Percentiles rank a stretch among this genome's conserved stretches.
These are phyloP conservation scores for Coniochaeta ligniaria DNA, from an alignment of 2,329 filamentous ascomycete species.

Conservation along the genomic window DNA sequence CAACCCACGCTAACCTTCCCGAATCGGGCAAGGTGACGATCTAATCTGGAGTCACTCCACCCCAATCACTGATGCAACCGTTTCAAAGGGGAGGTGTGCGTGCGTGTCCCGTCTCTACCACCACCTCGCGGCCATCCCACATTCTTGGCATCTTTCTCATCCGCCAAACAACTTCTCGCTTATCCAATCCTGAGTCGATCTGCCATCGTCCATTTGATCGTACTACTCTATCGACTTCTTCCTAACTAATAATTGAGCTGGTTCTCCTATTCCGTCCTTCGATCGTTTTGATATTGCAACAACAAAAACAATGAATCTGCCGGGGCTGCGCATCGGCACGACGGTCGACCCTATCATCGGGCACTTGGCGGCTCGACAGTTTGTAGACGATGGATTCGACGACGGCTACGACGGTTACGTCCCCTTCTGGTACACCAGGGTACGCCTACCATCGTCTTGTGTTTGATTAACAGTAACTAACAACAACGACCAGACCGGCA, in stretches of 20 bases:
- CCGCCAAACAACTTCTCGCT: neutral
- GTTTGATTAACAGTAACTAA: neutral
- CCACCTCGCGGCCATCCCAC: neutral
- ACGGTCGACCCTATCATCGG: neutral
- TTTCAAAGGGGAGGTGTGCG: neutral
- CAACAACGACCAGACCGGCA: conserved; percentile 39
- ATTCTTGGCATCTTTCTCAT: neutral
- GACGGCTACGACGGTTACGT: conserved; percentile 17
- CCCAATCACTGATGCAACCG: neutral
- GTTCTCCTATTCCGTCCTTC: neutral
- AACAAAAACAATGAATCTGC: neutral
- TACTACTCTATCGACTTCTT: neutral
- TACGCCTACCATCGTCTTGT: conserved; percentile 11
- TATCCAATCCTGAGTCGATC: neutral
- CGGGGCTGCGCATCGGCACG: neutral
- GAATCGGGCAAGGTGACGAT: neutral
- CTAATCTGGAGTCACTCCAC: neutral
- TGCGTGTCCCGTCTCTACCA: neutral
- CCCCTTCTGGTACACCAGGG: conserved; percentile 31
- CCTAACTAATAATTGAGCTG: neutral
- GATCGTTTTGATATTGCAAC: neutral
- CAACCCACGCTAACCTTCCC: neutral
- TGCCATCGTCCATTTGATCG: neutral
- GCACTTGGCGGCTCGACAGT: neutral
- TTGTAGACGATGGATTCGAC: conserved; percentile 5